These are phyloP conservation scores for Leccinum disarticulatum DNA, from an alignment of 768 basidiomycete genomes.

Conservation along the genomic window DNA sequence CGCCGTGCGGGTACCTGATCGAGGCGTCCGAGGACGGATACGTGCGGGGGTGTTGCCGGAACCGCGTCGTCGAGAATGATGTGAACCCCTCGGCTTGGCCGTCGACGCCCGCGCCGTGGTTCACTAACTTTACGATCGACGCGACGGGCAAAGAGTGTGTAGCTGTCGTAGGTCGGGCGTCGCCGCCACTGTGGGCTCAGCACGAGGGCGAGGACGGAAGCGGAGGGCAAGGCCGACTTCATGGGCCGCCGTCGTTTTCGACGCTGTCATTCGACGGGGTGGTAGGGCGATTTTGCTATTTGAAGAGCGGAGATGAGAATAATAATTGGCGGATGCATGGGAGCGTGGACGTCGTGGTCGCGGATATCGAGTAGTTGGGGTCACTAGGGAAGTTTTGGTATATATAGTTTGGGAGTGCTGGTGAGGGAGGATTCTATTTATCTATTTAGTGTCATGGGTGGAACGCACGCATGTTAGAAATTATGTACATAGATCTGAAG, in stretches of 20 bases:
- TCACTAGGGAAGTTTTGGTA: no score
- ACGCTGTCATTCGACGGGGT: background rate
- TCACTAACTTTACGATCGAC: background rate
- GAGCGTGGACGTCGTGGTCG: background rate
- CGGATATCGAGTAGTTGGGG: background rate
- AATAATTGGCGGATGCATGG: background rate
- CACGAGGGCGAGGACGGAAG: background rate
- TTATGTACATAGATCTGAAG: background rate
- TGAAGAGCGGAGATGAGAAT: background rate
- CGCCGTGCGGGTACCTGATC: background rate
- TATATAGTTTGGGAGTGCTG: background rate
- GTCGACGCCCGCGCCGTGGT: background rate
- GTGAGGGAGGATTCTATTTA: background rate
- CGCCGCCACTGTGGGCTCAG: background rate
- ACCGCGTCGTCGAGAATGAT: background rate
- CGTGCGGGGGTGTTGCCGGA: conserved; percentile 3
- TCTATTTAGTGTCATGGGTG: background rate
- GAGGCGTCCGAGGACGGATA: conserved; percentile 8
- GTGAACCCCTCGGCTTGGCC: background rate
- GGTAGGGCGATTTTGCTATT: background rate
- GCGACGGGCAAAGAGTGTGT: background rate
- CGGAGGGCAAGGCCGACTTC: no score
- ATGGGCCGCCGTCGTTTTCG: background rate
- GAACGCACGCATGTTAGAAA: background rate
- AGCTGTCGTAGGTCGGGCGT: background rate